Evolutionary conservation across 768 basidiomycete genomes (phyloP).

Genomic region (Porpolomopsis calyptriformis): DNA sequence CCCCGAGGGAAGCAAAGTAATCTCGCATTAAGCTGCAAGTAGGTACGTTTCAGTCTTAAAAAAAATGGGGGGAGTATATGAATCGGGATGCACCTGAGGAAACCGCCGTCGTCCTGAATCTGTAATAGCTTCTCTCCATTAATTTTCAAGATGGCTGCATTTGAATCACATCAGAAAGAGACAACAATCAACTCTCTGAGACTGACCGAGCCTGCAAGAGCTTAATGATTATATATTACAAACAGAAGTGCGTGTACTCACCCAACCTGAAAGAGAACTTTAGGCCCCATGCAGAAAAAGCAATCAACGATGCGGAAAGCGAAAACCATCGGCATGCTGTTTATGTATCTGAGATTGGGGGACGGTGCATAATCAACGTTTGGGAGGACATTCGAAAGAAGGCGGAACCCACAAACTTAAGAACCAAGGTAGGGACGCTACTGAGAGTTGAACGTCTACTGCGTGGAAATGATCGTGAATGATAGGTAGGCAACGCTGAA

Average conservation of each 20-base stretch:
- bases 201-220: constrained; percentile 44
- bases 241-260: constrained; percentile 39
- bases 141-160: constrained; percentile 86
- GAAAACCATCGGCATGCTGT: constrained; percentile 95
- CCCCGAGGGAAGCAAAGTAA: constrained; percentile 88
- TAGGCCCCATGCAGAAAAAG: constrained; percentile 98
- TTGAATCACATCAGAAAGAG: constrained; percentile 11
- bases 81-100: constrained; percentile 62
- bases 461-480: constrained; percentile 86
- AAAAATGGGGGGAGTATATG: neutral
- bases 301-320: constrained; percentile 97
- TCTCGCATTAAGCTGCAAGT: constrained; percentile 74
- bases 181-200: neutral
- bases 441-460: constrained; percentile 93
- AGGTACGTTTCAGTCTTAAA: constrained; percentile 1
- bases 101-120: constrained; percentile 93
- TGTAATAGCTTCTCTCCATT: constrained; percentile 88
- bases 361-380: neutral
- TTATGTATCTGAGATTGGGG: constrained; percentile 52
- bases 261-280: constrained; percentile 98
- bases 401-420: constrained; percentile 68
- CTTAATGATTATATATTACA: constrained; percentile 7
- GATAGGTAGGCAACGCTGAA: constrained; percentile 79
- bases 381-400: neutral
- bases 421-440: constrained; percentile 97